Evolutionary conservation across 805 yeast genomes (phyloP).

Genomic region (Yarrowia deformans): DNA sequence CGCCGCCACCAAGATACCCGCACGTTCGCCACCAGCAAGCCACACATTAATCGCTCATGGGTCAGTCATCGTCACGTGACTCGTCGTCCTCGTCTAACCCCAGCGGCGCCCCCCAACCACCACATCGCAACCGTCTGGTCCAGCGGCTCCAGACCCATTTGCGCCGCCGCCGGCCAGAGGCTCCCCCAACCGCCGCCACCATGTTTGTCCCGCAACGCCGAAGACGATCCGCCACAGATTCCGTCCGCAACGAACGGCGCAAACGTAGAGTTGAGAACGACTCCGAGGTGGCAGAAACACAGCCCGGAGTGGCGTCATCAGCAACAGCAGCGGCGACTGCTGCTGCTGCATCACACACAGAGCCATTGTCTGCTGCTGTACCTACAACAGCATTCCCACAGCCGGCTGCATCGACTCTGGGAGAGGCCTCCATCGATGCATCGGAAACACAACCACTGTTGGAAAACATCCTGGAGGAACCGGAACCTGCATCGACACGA

Average conservation of each 20-base stretch:
- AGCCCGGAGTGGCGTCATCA: not conserved
- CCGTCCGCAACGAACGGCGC: constrained; percentile 31
- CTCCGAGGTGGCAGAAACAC: not conserved
- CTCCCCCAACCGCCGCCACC: constrained; percentile 10
- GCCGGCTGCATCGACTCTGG: not conserved
- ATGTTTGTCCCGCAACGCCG: constrained; percentile 35
- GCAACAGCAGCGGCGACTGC: not conserved
- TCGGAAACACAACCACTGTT: constrained; percentile 23
- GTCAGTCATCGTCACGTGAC: constrained; percentile 36
- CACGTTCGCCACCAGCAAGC: constrained; percentile 3
- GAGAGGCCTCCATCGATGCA: constrained; percentile 19
- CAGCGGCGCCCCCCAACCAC: constrained; percentile 32
- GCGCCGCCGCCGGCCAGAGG: constrained; percentile 19
- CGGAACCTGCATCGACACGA: constrained; percentile 24
- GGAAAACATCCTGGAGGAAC: constrained; percentile 34
- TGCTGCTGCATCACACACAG: not conserved
- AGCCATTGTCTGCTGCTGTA: not conserved
- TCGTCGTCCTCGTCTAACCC: constrained; percentile 27
- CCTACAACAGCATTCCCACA: not conserved
- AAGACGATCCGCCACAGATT: constrained; percentile 31
- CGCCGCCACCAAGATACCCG: not conserved
- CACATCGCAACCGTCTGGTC: constrained; percentile 7
- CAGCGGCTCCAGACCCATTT: constrained; percentile 30
- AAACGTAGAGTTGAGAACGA: constrained; percentile 19
- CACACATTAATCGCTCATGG: constrained; percentile 36